phyloP scores from a whole-genome alignment of 2,329 filamentous ascomycete species.

The Sphaerostilbella broomeana region DNA sequence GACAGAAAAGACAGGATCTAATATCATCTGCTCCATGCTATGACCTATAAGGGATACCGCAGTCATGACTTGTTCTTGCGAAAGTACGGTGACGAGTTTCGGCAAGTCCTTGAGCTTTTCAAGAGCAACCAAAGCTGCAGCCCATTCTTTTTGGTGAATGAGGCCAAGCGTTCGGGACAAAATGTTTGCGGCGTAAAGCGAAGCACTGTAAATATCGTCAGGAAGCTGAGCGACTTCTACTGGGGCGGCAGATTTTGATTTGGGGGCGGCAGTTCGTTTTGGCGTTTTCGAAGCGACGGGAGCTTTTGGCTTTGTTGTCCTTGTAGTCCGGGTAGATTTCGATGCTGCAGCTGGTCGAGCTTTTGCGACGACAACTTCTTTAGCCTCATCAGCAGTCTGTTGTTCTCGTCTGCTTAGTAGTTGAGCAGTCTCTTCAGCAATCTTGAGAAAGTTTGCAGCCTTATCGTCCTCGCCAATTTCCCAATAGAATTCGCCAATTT shows the following conservation, averaged over 20 bases:
- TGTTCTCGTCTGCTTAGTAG: slow-evolving; percentile 24
- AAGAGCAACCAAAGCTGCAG: slow-evolving; percentile 50
- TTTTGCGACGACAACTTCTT: slow-evolving; percentile 12
- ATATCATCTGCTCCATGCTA: slow-evolving; percentile 65
- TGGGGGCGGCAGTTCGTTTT: slow-evolving; percentile 15
- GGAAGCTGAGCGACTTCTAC: slow-evolving; percentile 18
- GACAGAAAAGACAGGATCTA: slow-evolving; percentile 79
- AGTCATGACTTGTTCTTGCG: slow-evolving; percentile 52
- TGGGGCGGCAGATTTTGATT: slow-evolving; percentile 17
- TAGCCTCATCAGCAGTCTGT: slow-evolving; percentile 1
- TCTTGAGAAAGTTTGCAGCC: slow-evolving; percentile 37
- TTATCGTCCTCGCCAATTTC: slow-evolving; percentile 39
- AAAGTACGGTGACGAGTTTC: slow-evolving; percentile 32
- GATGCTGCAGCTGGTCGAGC: slow-evolving; percentile 19
- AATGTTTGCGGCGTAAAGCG: slow-evolving; percentile 30
- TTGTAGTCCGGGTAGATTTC: slow-evolving; percentile 21
- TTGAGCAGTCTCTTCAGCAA: slow-evolving; percentile 43
- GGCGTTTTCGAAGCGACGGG: slow-evolving; percentile 13
- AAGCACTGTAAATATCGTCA: slow-evolving; percentile 31
- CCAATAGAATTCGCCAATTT: slow-evolving; percentile 51
- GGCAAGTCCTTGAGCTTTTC: slow-evolving; percentile 41
- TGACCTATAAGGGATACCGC: slow-evolving; percentile 63
- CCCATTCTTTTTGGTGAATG: slow-evolving; percentile 48
- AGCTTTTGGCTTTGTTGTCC: slow-evolving; percentile 17
- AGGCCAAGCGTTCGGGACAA: slow-evolving; percentile 37